These are phyloP conservation scores for Paramecium tetraurelia DNA, from an alignment of 73 alveolate species.

Conservation along the genomic window DNA sequence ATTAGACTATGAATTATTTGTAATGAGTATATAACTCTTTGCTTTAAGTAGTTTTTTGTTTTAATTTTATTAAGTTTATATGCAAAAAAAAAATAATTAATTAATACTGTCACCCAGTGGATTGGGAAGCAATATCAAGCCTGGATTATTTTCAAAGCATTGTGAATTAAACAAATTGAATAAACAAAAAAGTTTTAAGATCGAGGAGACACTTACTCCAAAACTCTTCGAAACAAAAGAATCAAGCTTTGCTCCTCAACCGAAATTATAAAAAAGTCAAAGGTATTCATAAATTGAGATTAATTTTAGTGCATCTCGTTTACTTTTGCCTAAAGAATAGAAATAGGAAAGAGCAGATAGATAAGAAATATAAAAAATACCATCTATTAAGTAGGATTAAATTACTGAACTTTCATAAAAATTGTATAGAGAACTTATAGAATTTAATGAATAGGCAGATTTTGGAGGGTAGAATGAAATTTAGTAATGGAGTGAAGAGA, in stretches of 20 bases:
- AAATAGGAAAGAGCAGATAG: not conserved
- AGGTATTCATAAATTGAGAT: not conserved
- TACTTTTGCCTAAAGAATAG: not conserved
- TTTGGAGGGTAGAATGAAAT: not conserved
- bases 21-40: not conserved
- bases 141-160: conserved; percentile 9
- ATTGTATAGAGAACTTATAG: not conserved
- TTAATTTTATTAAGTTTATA: not conserved
- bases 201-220: conserved; percentile 2
- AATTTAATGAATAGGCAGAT: conserved; percentile 5
- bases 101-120: not conserved
- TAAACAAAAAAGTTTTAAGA: not conserved
- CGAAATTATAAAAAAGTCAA: conserved; percentile 3
- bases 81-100: not conserved
- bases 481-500: not conserved
- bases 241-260: not conserved
- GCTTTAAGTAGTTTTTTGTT: not conserved
- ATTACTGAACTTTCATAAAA: conserved; percentile 2
- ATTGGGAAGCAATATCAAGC: not conserved
- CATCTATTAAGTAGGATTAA: not conserved
- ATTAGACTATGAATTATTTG: not conserved
- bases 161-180: not conserved
- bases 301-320: not conserved
- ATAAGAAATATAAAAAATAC: not conserved
- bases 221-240: not conserved